phyloP scores from a whole-genome alignment of 2,329 filamentous ascomycete genomes.

The Lachnellula occidentalis region DNA sequence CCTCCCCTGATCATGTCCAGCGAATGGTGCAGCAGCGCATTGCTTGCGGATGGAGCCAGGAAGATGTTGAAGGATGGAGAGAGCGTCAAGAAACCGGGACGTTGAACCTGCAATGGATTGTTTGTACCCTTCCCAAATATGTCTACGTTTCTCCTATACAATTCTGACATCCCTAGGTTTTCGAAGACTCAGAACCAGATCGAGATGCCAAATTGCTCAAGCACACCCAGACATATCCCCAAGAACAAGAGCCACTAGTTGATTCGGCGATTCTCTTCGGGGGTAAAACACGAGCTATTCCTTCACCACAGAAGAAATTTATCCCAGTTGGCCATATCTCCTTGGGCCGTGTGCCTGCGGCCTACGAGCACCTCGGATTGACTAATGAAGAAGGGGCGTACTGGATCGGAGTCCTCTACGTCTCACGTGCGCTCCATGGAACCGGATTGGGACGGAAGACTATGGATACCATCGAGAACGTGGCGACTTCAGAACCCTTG shows the following conservation, averaged over 20 bases:
- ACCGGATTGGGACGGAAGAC: conserved; percentile 20
- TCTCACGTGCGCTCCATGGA: conserved; percentile 23
- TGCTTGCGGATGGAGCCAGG: conserved; percentile 40
- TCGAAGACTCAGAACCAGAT: conserved; percentile 14
- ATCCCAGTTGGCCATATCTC: conserved; percentile 26
- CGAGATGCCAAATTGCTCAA: conserved; percentile 13
- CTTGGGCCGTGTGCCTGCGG: conserved; percentile 11
- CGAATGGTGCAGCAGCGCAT: conserved; percentile 40
- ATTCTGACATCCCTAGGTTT: conserved; percentile 13
- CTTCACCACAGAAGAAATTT: conserved; percentile 12
- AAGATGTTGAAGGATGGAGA: conserved; percentile 30
- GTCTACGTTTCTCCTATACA: not conserved
- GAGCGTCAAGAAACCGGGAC: not conserved
- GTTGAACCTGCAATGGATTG: conserved; percentile 10
- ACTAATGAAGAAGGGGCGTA: conserved; percentile 15
- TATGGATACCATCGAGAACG: conserved; percentile 20
- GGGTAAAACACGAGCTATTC: conserved; percentile 14
- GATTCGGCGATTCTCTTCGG: conserved; percentile 19
- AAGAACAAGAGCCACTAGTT: conserved; percentile 13
- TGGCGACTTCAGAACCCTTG: conserved; percentile 19
- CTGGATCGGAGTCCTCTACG: conserved; percentile 23
- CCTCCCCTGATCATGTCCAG: conserved; percentile 35
- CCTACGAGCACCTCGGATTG: conserved; percentile 5
- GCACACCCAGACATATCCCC: conserved; percentile 16
- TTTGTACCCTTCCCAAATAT: not conserved